Evolutionary conservation across 2,329 filamentous ascomycete genomes (phyloP).

Genomic region (Talaromyces marneffei): DNA sequence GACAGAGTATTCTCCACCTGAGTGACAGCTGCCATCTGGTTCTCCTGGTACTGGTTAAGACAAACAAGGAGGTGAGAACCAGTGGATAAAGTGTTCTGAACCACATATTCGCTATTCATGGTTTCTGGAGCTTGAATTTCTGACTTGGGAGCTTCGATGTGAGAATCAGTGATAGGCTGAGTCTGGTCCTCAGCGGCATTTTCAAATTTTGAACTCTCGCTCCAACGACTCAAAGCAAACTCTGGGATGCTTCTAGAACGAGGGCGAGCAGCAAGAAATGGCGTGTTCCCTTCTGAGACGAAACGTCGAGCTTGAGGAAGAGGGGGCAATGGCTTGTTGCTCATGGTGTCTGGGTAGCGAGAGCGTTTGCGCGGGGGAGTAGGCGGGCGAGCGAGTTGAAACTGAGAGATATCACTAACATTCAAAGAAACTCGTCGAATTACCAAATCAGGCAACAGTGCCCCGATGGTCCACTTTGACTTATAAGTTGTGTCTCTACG

Average conservation of each 20-base stretch:
- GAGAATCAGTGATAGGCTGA: background rate
- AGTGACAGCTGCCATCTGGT: background rate
- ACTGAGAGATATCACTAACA: slow-evolving; percentile 7
- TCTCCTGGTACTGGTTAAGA: background rate
- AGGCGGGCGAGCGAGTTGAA: slow-evolving; percentile 9
- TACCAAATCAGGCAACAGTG: background rate
- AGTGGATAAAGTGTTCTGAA: background rate
- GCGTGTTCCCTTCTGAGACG: background rate
- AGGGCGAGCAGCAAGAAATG: background rate
- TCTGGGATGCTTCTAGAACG: slow-evolving; percentile 4
- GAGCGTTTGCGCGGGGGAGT: slow-evolving; percentile 7
- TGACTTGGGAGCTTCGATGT: background rate
- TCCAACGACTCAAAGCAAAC: slow-evolving; percentile 1
- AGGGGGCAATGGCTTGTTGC: slow-evolving; percentile 7
- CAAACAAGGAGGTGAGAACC: background rate
- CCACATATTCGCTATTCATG: background rate
- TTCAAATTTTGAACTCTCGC: background rate
- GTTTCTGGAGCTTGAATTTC: background rate
- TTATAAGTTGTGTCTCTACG: background rate
- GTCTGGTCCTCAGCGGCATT: background rate
- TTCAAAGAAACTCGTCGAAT: slow-evolving; percentile 1
- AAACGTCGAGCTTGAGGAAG: slow-evolving; percentile 7
- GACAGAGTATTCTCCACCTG: slow-evolving; percentile 4
- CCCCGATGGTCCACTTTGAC: slow-evolving; percentile 9
- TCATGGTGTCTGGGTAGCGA: background rate